These are phyloP conservation scores for Sporothrix pseudoabietina DNA, from an alignment of 2,329 filamentous ascomycete genomes.

Conservation along the genomic window DNA sequence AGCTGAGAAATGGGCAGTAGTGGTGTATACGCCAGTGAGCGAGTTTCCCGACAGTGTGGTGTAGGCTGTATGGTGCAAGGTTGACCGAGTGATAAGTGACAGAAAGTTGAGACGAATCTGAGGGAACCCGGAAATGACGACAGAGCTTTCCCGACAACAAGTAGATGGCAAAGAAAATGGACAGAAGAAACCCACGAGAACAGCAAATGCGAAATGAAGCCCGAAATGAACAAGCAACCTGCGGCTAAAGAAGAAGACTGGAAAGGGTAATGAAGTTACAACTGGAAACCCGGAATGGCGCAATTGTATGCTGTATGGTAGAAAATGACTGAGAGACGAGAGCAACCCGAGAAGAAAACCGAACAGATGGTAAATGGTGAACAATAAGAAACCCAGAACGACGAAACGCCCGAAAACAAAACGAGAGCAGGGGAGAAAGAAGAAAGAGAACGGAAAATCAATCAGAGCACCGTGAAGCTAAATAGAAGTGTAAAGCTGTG, in stretches of 20 bases:
- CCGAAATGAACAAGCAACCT: background rate
- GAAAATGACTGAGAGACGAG: background rate
- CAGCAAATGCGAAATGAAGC: background rate
- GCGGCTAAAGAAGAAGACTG: background rate
- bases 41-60: background rate
- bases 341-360: background rate
- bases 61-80: background rate
- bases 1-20: background rate
- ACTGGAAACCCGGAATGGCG: background rate
- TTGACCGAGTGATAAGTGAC: slow-evolving; percentile 19
- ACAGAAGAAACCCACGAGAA: background rate
- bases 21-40: background rate
- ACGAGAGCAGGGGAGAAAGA: background rate
- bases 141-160: background rate
- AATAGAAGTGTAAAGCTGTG: background rate
- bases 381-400: background rate
- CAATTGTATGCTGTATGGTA: background rate
- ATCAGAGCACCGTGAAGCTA: background rate
- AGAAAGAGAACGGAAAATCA: background rate
- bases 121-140: background rate
- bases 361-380: background rate
- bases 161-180: background rate
- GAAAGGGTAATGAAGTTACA: background rate
- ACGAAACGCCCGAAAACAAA: slow-evolving; percentile 14
- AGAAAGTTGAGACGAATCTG: slow-evolving; percentile 2